These are phyloP conservation scores for Sphagnum magellanicum DNA, from an alignment of 228 moss, liverwort and hornwort species.

Conservation along the genomic window DNA sequence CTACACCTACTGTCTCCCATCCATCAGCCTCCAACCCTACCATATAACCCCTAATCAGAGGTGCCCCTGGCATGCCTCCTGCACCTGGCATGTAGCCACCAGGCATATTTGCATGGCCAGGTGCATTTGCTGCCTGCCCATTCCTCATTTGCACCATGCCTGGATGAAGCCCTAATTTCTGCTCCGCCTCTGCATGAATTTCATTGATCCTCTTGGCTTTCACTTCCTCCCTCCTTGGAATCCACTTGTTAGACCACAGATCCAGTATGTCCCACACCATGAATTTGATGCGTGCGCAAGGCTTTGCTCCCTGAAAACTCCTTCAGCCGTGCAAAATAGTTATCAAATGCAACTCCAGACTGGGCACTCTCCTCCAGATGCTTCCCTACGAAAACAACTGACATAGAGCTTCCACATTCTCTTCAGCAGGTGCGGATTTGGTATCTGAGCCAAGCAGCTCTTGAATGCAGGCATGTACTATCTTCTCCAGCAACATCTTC, in stretches of 20 bases:
- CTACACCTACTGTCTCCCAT: slow-evolving; percentile 59
- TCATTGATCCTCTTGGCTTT: slow-evolving; percentile 79
- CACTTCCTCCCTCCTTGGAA: slow-evolving; percentile 68
- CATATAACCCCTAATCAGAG: slow-evolving; percentile 36
- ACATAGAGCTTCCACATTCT: slow-evolving; percentile 86
- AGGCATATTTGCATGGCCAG: slow-evolving; percentile 8
- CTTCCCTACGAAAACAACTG: slow-evolving; percentile 75
- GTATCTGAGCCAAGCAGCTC: slow-evolving; percentile 47
- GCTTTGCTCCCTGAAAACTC: slow-evolving; percentile 25
- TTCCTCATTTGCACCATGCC: slow-evolving; percentile 55
- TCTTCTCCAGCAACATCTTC: slow-evolving; percentile 74
- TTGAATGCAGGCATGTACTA: slow-evolving; percentile 71
- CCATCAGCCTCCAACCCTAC: slow-evolving; percentile 56
- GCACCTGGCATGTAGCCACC: slow-evolving; percentile 27
- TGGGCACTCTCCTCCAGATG: slow-evolving; percentile 60
- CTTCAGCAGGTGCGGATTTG: slow-evolving; percentile 54
- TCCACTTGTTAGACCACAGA: slow-evolving; percentile 70
- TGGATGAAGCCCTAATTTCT: slow-evolving; percentile 56
- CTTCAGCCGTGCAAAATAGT: slow-evolving; percentile 47
- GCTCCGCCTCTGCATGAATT: slow-evolving; percentile 78
- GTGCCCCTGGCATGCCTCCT: slow-evolving; percentile 28
- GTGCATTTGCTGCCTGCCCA: slow-evolving; percentile 26
- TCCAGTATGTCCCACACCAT: slow-evolving; percentile 74
- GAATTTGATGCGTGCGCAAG: slow-evolving; percentile 56
- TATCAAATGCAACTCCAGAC: slow-evolving; percentile 44